Evolutionary conservation across 1,284 basidiomycete genomes (phyloP).

Genomic region (Rhodotorula sp.): DNA sequence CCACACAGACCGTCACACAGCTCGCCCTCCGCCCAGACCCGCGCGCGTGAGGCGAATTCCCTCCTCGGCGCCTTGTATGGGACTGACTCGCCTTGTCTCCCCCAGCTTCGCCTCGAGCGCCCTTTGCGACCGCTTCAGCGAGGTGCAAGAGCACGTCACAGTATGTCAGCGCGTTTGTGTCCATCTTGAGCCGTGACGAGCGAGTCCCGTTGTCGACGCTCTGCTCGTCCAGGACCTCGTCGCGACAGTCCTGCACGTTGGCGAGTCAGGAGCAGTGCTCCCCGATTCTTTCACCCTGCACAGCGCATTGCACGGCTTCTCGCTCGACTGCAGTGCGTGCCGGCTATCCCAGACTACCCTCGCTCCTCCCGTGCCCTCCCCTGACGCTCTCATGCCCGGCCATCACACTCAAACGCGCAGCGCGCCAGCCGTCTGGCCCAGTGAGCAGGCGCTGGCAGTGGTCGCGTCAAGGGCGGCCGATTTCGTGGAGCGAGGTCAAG

Average conservation of each 20-base stretch:
- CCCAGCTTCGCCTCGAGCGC: neutral
- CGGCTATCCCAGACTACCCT: neutral
- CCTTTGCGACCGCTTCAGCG: neutral
- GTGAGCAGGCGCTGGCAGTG: neutral
- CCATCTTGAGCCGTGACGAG: too few relatives aligned
- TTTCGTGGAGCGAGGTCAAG: neutral
- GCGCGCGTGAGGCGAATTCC: neutral
- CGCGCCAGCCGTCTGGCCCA: neutral
- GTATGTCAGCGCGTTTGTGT: neutral
- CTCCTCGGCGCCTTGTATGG: neutral
- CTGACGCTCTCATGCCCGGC: neutral
- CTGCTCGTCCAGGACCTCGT: slow-evolving; percentile 1
- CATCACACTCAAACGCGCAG: neutral
- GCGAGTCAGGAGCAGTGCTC: neutral
- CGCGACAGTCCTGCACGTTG: neutral
- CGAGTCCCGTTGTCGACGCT: neutral
- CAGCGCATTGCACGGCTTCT: neutral
- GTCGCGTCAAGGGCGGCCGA: neutral
- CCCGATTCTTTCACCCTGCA: neutral
- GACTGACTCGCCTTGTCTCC: too few relatives aligned
- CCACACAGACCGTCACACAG: neutral
- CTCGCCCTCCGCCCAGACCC: slow-evolving; percentile 1
- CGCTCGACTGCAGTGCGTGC: neutral
- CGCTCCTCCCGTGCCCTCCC: too few relatives aligned
- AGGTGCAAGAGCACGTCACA: slow-evolving; percentile 10